phyloP scores from a whole-genome alignment of 2,329 filamentous ascomycete genomes.

The Hirsutella minnesotensis region DNA sequence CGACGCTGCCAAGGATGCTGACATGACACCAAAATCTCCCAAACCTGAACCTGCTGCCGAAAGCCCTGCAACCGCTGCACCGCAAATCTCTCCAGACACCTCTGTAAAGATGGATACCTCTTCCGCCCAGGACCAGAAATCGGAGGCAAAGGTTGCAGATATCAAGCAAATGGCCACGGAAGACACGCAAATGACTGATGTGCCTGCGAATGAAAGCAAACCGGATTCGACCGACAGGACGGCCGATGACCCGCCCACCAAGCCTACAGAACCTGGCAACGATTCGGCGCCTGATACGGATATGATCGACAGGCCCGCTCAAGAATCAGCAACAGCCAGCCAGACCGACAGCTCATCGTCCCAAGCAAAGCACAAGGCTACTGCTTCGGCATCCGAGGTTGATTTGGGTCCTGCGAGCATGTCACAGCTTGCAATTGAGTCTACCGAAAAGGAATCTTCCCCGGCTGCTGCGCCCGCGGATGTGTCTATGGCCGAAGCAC shows the following conservation, averaged over 20 bases:
- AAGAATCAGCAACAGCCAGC: slow-evolving; percentile 10
- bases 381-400: slow-evolving; percentile 18
- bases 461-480: slow-evolving; percentile 23
- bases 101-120: not conserved
- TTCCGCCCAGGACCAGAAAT: not conserved
- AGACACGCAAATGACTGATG: slow-evolving; percentile 15
- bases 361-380: slow-evolving; percentile 9
- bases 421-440: slow-evolving; percentile 26
- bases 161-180: slow-evolving; percentile 4
- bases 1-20: slow-evolving; percentile 1
- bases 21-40: not conserved
- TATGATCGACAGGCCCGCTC: slow-evolving; percentile 13
- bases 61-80: not conserved
- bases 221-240: not conserved
- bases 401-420: slow-evolving; percentile 24
- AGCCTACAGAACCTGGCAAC: not conserved
- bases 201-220: slow-evolving; percentile 5
- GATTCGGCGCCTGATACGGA: slow-evolving; percentile 10
- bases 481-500: slow-evolving; percentile 42
- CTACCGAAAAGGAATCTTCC: slow-evolving; percentile 17
- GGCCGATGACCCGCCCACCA: not conserved
- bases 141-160: not conserved
- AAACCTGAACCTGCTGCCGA: not conserved
- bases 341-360: slow-evolving; percentile 5
- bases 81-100: not conserved